phyloP scores from a whole-genome alignment of 805 yeast genomes.

The Monosporozyma solicola region DNA sequence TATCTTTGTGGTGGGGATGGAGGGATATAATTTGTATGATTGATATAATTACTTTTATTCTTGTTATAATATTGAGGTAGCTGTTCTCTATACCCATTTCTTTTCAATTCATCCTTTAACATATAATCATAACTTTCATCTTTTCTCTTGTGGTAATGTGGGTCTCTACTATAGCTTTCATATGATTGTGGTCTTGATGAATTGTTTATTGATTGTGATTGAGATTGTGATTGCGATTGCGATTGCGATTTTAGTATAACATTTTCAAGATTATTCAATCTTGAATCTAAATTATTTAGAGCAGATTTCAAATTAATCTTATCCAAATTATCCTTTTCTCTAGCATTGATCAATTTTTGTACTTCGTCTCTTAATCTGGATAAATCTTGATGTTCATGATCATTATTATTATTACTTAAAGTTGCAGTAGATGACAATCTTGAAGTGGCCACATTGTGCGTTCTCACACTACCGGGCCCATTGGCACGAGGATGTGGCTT shows the following conservation, averaged over 20 bases:
- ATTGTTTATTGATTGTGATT: not conserved
- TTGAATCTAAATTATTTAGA: not conserved
- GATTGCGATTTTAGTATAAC: not conserved
- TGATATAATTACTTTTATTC: not conserved
- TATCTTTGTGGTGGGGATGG: not conserved
- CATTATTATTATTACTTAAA: not conserved
- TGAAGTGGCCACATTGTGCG: not conserved
- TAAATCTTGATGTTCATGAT: not conserved
- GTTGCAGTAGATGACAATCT: not conserved
- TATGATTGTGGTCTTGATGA: not conserved
- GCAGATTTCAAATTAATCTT: not conserved
- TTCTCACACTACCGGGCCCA: not conserved
- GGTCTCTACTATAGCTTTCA: not conserved
- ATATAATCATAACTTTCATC: slow-evolving; percentile 4
- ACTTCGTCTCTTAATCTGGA: not conserved
- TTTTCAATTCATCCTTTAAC: slow-evolving; percentile 6
- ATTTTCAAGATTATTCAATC: not conserved
- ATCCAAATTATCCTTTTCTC: not conserved
- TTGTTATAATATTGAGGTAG: not conserved
- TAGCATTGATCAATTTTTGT: not conserved
- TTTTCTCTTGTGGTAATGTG: not conserved
- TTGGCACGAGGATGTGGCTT: not conserved
- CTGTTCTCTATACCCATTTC: not conserved
- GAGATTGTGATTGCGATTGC: not conserved
- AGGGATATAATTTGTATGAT: not conserved